A percentile compares a stretch with the other conserved stretches of the same genome.
Evolutionary conservation across 2,329 filamentous ascomycete genomes (phyloP).

Genomic region (Aspergillus aculeatus): DNA sequence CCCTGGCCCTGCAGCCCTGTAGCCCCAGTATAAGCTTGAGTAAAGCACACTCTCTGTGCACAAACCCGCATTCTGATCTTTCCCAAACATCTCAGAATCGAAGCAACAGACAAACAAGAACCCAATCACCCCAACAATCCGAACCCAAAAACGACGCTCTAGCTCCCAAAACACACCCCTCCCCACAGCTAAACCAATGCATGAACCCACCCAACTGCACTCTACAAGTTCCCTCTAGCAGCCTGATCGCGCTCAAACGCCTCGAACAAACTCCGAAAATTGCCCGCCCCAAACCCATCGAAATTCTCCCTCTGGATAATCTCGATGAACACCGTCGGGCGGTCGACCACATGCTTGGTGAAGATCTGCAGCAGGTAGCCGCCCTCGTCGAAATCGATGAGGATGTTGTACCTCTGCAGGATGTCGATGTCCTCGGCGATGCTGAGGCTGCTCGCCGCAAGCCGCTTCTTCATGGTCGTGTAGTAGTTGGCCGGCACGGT

Average conservation of each 20-base stretch:
- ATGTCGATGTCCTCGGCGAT: slow-evolving; percentile 75
- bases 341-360: slow-evolving; percentile 80
- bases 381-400: slow-evolving; percentile 89
- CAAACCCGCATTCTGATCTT: no score
- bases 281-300: slow-evolving; percentile 84
- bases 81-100: neutral
- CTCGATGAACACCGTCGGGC: slow-evolving; percentile 89
- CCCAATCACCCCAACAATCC: neutral
- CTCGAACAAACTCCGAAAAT: slow-evolving; percentile 91
- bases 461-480: slow-evolving; percentile 64
- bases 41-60: no score
- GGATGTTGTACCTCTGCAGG: slow-evolving; percentile 71
- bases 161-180: no score
- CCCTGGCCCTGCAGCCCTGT: neutral
- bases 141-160: no score
- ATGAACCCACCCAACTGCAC: neutral
- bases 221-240: slow-evolving; percentile 2
- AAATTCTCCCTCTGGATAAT: slow-evolving; percentile 88
- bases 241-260: slow-evolving; percentile 60
- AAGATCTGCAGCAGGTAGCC: slow-evolving; percentile 76
- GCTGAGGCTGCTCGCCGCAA: slow-evolving; percentile 57
- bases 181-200: no score
- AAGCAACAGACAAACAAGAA: neutral
- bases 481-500: slow-evolving; percentile 79
- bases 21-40: no score